These are phyloP conservation scores for Hebeloma cylindrosporum DNA, from an alignment of 768 basidiomycete species.

Conservation along the genomic window DNA sequence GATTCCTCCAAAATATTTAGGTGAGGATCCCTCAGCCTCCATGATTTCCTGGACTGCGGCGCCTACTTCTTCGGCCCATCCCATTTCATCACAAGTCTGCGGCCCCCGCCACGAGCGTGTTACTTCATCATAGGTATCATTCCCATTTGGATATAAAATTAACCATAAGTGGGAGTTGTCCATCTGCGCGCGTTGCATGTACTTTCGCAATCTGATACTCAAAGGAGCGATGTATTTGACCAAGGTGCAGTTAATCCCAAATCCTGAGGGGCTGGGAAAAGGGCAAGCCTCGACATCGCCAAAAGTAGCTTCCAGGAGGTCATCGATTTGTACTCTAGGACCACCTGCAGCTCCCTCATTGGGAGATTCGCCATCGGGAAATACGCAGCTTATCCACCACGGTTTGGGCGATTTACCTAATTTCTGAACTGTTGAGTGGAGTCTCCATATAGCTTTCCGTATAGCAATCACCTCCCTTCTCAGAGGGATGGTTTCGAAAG, in stretches of 20 bases:
- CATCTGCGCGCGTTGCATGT: slow-evolving; percentile 13
- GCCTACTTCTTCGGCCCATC: slow-evolving; percentile 38
- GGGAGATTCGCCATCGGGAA: slow-evolving; percentile 49
- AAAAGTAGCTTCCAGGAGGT: slow-evolving; percentile 46
- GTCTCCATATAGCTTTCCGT: slow-evolving; percentile 51
- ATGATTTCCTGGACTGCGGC: slow-evolving; percentile 23
- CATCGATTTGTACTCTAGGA: slow-evolving; percentile 28
- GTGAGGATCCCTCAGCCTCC: slow-evolving; percentile 23
- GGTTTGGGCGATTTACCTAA: slow-evolving; percentile 40
- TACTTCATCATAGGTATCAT: slow-evolving; percentile 50
- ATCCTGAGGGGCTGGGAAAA: slow-evolving; percentile 43
- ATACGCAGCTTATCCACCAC: slow-evolving; percentile 77
- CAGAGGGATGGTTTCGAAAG: slow-evolving; percentile 80
- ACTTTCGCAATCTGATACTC: slow-evolving; percentile 35
- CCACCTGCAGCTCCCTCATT: slow-evolving; percentile 31
- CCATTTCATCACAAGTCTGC: slow-evolving; percentile 10
- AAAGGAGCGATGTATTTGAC: slow-evolving; percentile 43
- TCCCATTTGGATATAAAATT: slow-evolving; percentile 74
- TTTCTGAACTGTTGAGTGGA: slow-evolving; percentile 26
- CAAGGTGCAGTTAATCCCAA: slow-evolving; percentile 78
- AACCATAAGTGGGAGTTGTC: slow-evolving; percentile 43
- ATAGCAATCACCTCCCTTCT: slow-evolving; percentile 65
- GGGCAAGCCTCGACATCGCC: slow-evolving; percentile 13
- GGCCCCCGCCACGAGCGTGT: slow-evolving; percentile 42
- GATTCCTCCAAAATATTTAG: slow-evolving; percentile 41